Percentiles rank a stretch among this genome's conserved stretches.
These are phyloP conservation scores for Linum trigynum DNA, from an alignment of 345 rosid species.

Conservation along the genomic window DNA sequence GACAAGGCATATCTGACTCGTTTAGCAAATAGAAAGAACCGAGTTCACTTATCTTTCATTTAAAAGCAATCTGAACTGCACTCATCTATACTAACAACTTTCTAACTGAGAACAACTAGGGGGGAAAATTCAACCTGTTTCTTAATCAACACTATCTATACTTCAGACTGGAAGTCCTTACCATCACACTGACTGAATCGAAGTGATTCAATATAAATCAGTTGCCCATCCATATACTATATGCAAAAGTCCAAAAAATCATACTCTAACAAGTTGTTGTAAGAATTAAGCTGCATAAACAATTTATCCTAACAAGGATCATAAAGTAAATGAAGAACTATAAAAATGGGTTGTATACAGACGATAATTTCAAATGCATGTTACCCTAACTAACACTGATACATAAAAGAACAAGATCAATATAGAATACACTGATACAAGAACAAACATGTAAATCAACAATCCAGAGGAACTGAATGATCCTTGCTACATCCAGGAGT, in stretches of 20 bases:
- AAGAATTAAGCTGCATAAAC: background rate
- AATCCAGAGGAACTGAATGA: background rate
- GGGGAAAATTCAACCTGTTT: no score
- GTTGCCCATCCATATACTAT: background rate
- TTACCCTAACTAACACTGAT: background rate
- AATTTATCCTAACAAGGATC: background rate
- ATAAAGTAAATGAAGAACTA: background rate
- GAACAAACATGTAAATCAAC: background rate
- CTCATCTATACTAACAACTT: background rate
- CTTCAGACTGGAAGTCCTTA: background rate
- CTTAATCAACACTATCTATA: no score
- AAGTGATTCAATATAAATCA: background rate
- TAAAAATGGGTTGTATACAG: background rate
- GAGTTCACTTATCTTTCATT: background rate
- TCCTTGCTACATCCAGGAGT: background rate
- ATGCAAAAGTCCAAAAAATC: background rate
- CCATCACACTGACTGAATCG: background rate
- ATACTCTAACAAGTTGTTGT: background rate
- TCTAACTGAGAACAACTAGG: background rate
- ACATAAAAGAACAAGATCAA: no score
- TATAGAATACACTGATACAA: background rate
- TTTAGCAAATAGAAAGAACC: background rate
- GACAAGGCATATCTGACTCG: background rate
- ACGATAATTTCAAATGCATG: background rate
- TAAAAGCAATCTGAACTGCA: background rate